These are phyloP conservation scores for Russula lepida DNA, from an alignment of 768 basidiomycete genomes.

Conservation along the genomic window DNA sequence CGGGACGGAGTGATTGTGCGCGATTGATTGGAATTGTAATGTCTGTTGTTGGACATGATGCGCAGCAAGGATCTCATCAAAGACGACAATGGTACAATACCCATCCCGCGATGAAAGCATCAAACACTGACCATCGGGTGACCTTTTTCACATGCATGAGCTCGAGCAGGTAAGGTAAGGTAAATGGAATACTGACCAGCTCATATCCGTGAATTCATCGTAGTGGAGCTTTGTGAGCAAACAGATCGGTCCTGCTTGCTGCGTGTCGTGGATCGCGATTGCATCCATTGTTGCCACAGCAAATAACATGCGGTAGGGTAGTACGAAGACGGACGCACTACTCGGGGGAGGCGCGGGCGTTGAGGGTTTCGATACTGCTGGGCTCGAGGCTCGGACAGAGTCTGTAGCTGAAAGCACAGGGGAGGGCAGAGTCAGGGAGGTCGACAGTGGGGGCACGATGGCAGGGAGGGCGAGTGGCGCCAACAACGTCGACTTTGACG, in stretches of 20 bases:
- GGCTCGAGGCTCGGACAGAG: slow-evolving; percentile 29
- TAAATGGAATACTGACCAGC: slow-evolving; percentile 56
- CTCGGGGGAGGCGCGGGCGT: slow-evolving; percentile 42
- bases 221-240: slow-evolving; percentile 92
- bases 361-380: slow-evolving; percentile 31
- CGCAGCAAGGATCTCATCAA: slow-evolving; percentile 87
- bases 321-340: slow-evolving; percentile 67
- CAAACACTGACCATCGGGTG: slow-evolving; percentile 88
- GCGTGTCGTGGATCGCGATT: slow-evolving; percentile 91
- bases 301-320: slow-evolving; percentile 91
- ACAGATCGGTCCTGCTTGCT: slow-evolving; percentile 87
- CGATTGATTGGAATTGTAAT: slow-evolving; percentile 85
- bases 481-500: slow-evolving; percentile 19
- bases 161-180: background rate
- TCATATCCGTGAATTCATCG: slow-evolving; percentile 94
- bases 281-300: slow-evolving; percentile 97
- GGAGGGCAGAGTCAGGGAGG: slow-evolving; percentile 30
- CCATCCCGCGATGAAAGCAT: slow-evolving; percentile 91
- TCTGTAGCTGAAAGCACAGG: slow-evolving; percentile 47
- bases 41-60: slow-evolving; percentile 88
- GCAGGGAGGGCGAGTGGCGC: slow-evolving; percentile 20
- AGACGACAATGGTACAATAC: slow-evolving; percentile 91
- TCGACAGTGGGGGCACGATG: background rate
- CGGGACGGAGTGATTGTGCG: slow-evolving; percentile 71
- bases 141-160: slow-evolving; percentile 46